These are phyloP conservation scores for Cyclotella distinguenda DNA, from an alignment of 108 stramenopile species.

Conservation along the genomic window DNA sequence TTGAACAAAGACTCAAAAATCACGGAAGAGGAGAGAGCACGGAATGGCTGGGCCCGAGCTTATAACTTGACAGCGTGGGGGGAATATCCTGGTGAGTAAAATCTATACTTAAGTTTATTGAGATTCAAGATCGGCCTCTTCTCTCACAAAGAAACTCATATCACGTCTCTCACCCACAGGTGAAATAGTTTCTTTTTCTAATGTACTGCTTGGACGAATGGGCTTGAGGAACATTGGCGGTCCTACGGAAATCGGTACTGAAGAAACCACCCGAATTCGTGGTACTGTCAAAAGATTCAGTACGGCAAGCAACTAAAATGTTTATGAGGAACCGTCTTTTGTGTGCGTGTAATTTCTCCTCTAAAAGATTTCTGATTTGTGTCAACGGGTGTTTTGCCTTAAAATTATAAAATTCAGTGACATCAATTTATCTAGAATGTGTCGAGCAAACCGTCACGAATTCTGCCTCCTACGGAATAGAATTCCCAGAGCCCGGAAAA, in stretches of 20 bases:
- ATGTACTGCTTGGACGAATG: constrained; percentile 31
- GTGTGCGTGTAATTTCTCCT: too few relatives aligned
- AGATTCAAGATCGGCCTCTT: background rate
- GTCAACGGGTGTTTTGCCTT: too few relatives aligned
- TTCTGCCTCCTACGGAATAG: constrained; percentile 10
- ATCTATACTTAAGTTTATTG: background rate
- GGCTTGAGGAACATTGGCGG: constrained; percentile 29
- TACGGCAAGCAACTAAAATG: background rate
- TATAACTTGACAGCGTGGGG: constrained; percentile 52
- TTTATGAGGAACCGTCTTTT: too few relatives aligned
- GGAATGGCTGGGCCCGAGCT: constrained; percentile 38
- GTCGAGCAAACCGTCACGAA: constrained; percentile 20
- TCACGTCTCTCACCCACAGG: background rate
- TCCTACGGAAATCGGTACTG: constrained; percentile 10
- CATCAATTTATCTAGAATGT: too few relatives aligned
- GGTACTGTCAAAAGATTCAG: constrained; percentile 5
- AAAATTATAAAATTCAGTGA: too few relatives aligned
- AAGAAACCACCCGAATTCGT: constrained; percentile 38
- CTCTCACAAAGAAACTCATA: background rate
- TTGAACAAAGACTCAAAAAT: constrained; percentile 35
- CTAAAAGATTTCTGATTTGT: too few relatives aligned
- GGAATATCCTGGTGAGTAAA: constrained; percentile 30
- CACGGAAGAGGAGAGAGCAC: constrained; percentile 34
- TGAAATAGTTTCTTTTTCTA: constrained; percentile 29
- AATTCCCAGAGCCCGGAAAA: constrained; percentile 12